Evolutionary conservation across 192 early-diverging fungal species (phyloP), one percentile per base, ranked within the genome.

Genomic region (Backusella luteola): DNA sequence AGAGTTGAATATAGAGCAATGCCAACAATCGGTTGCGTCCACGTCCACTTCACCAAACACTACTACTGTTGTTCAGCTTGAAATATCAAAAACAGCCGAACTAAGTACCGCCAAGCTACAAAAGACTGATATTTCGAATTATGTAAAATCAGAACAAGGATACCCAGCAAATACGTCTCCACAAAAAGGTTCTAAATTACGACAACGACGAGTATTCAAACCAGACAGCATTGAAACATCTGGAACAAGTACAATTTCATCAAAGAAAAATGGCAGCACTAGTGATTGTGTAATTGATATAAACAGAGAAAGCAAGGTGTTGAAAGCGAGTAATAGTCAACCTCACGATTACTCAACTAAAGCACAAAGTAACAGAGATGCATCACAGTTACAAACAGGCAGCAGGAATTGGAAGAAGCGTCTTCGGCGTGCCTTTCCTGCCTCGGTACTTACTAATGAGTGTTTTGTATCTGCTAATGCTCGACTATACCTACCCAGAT

Each of bases 391-490:
- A 14, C 56, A 23, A 63, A 29, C 56, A 12, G 21, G 56, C 56
- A 29, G 26, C 23, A 63, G 56, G 56, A 63, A 63, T 63, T 63
- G 56, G 56, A 63, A 14, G 23, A 63, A 29, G 21, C 56, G 56
- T 29, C 26, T 63, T 63, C 56, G 56, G 56, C 21, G 56, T 63
- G 56, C 23, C 23, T 63, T 29, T 63, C 56, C 56, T 63, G 11
- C 26, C 26, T 63, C 56, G 1, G 23, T 63, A 63, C 56, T 63
- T 63, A 29, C 56, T 63, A 63, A 29, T 29, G 56, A 63, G 56
- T 63, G 23, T 63, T 63, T 63, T 63, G 21, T 63, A 63, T 63
- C 21, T 63, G 56, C 23, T 63, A 63, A 63, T 63, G 23, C 56
- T 63, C 56, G 23, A 63, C 32, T 63, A 63, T 63, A 63, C 26